Evolutionary conservation across 441 rosid genomes (phyloP).

Genomic region (Populus hybrid): DNA sequence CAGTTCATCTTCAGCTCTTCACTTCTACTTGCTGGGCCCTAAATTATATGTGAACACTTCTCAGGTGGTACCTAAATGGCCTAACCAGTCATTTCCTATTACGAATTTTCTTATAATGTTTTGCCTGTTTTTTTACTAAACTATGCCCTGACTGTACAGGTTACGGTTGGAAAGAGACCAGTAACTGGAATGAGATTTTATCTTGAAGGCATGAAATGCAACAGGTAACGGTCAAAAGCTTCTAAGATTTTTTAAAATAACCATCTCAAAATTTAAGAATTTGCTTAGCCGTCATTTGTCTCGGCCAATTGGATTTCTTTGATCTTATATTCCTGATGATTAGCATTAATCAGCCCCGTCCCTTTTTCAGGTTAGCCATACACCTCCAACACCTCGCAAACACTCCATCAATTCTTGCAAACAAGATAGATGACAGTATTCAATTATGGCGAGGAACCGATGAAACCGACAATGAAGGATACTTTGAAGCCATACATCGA

Average conservation of each 20-base stretch:
- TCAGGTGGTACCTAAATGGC: constrained; percentile 36
- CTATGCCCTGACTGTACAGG: constrained; percentile 32
- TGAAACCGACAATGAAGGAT: constrained; percentile 31
- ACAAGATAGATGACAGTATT: constrained; percentile 43
- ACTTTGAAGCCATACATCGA: constrained; percentile 53
- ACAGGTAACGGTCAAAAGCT: constrained; percentile 44
- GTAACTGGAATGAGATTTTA: constrained; percentile 81
- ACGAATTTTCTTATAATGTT: not conserved
- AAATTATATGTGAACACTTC: constrained; percentile 71
- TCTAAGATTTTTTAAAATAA: too few relatives aligned
- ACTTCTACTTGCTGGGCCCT: constrained; percentile 74
- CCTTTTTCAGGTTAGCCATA: constrained; percentile 50
- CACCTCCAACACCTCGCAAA: constrained; percentile 71
- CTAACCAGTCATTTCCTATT: not conserved
- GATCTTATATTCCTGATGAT: not conserved
- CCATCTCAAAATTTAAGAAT: not conserved
- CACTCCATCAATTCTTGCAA: constrained; percentile 45
- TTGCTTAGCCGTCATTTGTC: not conserved
- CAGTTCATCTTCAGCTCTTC: constrained; percentile 54
- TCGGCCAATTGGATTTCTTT: not conserved
- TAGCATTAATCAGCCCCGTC: not conserved
- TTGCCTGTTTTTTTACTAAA: not conserved
- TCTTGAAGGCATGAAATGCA: constrained; percentile 89
- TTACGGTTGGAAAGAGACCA: constrained; percentile 49
- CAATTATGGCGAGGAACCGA: constrained; percentile 69